Base-by-base conservation (phyloP, 2,329 filamentous ascomycete genomes). In the Calonectria pauciramosa region DNA sequence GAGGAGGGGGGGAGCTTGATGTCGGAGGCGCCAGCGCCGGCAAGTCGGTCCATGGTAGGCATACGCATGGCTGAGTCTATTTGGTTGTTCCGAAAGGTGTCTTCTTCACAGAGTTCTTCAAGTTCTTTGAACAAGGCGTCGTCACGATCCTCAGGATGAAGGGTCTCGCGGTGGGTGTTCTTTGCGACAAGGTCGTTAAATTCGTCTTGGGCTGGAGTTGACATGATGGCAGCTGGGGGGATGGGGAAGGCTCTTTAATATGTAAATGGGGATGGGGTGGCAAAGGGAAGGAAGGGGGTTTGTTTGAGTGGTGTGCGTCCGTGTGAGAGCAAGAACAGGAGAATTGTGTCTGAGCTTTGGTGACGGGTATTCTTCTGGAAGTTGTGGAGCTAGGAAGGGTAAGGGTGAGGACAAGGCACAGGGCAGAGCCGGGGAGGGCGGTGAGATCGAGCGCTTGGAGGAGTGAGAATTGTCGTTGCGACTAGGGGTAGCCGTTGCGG, bases 41-140 rank as follows among this genome's bases (percentile, higher is more conserved):
- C 88, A 77, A 90, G 79, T 70, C 80, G 79, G 75, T 81, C 80
- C 34, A 80, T 86, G 73, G 89, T 88, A 68, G 92, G 90, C 84
- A 92, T 92, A 80, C 93, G 89, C 91, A 94, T 93, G 80, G 89
- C 90, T 79, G 89, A 89, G 83, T 93, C 89, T 83, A 93, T 91
- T 81, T 91, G 88, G 52, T 85, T 78, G 83, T 89, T 86, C 75
- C 88, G 89, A 80, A 88, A 88, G 16, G 82, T 80, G 80, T 91
- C 90, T 82, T 92, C 90, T 81, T 93, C 89, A 82, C 90, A 89
- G 75, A 87, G 85, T 73, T 91, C 90, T 80, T 91, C 86, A 81
- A 90, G 87, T 72, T 85, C 83, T 66, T 89, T 82, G 75, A 87
- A 84, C 73, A 86, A 83, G 74, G 87, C 86, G 80, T 87, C 84